Base-by-base conservation (phyloP, 192 early-diverging fungal genomes). In the Endogone sp. region DNA sequence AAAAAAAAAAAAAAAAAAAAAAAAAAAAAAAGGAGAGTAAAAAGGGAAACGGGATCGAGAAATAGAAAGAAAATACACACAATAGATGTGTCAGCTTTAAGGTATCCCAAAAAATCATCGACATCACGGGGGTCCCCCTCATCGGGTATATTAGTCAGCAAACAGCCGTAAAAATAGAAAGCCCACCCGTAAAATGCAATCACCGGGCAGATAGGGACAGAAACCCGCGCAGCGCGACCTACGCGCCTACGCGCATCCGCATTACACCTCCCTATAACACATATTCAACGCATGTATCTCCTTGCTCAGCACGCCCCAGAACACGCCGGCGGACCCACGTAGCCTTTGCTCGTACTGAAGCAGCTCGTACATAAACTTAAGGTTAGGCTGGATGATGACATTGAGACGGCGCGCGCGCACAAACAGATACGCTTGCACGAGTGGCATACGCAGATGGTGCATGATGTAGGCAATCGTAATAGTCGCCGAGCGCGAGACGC, bases 351-450 rank as follows among this genome's bases (percentile, higher is more conserved):
- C 86, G 68, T 82, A 75, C 65, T 87, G 86, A n/a, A 87, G 28
- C 22, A 87, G 67, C 62, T 87, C 86, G 63, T 85, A 87, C 86
- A 87, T 87, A 49, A 87, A 85, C 32, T 84, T 79, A 4, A 87
- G 60, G 68, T 87, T 87, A 26, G 86, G 86, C 62, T 87, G 86
- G n/a, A 87, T 87, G 26, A 87, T 85, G 6, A 87, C 86, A 74
- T 85, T 87, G 4, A 87, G 60, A 13, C 86, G 80, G 29, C 84
- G 78, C 2, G 86, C 86, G 3, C 86, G 79, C 27, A 87, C 86
- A 68, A 79, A 80, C 11, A 85, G 29, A 59, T 87, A 87, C 6
- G 86, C 84, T 23, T 81, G 76, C 2, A 84, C 78, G 6, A 87
- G 68, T 13, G 80, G 81, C 29, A 77, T 68, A 4, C 71, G 69